Evolutionary conservation across 192 early-diverging fungal species (phyloP), one percentile per base, ranked within the genome.

Genomic region (Ramicandelaber brevisporus): DNA sequence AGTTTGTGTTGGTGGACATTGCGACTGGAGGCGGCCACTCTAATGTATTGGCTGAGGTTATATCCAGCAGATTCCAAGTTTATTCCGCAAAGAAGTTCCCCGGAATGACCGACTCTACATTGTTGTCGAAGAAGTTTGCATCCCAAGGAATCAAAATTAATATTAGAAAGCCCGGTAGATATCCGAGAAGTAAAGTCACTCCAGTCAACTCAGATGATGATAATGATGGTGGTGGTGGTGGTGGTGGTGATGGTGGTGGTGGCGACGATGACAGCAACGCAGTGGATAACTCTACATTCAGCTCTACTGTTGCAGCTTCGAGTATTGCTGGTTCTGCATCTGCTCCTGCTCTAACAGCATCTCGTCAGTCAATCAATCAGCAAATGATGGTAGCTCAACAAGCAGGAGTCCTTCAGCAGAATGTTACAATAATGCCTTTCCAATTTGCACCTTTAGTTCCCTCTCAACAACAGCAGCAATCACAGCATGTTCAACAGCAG

Each of bases 101-200:
- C 2, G 74, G 74, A 3, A 75, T 78, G 70, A 74, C 65, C n/a
- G 72, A 73, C 41, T 78, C 72, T 6, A 78, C 71, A 0, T 50
- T 56, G 29, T 54, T 78, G 0, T 78, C 73, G 11, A 71, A 65
- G 43, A 59, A 58, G 21, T 73, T 78, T 55, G 68, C 68, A 15
- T 45, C 45, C 17, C 73, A 78, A 47, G 72, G 72, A 14, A 78
- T 75, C 39, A 78, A 78, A 41, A 75, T 78, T 33, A 62, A 69
- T 7, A 75, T 75, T 33, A 56, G 75, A 17, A 76, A 72, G 34
- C 11, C 24, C 11, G 11, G 8, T 25, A 8, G 24, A 25, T 8
- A 9, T 8, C 24, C 8, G 24, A 25, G 11, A 8, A 25, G 24
- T 9, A 8, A 8, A 25, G 24, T 8, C 8, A 25, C 8, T 11